These are phyloP conservation scores for Eucalyptus tenuipes DNA, from an alignment of 345 rosid genomes.

Conservation along the genomic window DNA sequence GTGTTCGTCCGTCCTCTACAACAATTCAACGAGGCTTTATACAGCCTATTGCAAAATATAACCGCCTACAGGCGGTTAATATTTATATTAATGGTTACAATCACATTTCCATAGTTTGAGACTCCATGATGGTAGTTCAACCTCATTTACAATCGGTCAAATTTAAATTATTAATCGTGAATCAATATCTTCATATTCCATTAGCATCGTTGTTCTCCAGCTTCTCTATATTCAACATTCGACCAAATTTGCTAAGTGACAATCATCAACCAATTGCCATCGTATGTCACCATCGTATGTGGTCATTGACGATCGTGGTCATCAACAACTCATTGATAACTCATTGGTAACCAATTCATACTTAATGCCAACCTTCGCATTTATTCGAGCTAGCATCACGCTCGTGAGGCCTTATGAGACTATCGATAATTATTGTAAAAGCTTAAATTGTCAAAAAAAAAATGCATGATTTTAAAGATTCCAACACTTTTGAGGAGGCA, in stretches of 20 bases:
- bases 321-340: neutral
- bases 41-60: neutral
- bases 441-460: fast-evolving
- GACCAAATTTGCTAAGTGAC: neutral
- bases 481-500: too few relatives aligned
- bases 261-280: neutral
- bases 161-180: neutral
- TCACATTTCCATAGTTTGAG: neutral
- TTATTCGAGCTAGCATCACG: fast-evolving
- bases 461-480: too few relatives aligned
- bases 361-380: neutral
- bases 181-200: neutral
- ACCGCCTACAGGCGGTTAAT: neutral
- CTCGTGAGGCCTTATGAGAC: fast-evolving
- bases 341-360: neutral
- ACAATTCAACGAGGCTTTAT: neutral
- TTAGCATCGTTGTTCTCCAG: neutral
- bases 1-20: neutral
- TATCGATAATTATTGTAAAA: too few relatives aligned
- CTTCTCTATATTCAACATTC: neutral
- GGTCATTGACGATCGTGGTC: too few relatives aligned
- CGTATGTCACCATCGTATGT: too few relatives aligned
- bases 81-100: neutral
- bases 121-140: neutral
- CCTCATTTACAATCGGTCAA: neutral